Evolutionary conservation across 1,284 basidiomycete species (phyloP), one percentile per base, ranked within the genome.

Genomic region (Marasmius oreades): DNA sequence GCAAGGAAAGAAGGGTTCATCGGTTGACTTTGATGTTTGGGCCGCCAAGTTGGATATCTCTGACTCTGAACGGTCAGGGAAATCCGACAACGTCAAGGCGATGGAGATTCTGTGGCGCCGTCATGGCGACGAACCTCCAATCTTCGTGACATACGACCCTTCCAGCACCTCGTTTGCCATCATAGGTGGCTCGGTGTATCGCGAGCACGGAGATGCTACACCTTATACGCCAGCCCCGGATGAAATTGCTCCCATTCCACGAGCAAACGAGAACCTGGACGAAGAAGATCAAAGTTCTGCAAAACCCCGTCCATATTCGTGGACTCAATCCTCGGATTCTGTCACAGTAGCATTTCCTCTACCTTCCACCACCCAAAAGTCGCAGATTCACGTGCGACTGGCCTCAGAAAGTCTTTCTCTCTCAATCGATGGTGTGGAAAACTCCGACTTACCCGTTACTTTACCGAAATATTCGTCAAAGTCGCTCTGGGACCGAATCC

Each of bases 291-390:
- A 56, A 55, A 34, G 53, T 59, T 66, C 62, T 24, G 59, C 66
- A 6, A 82, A 77, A 60, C 87, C 84, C 5, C 82, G 82, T 18
- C 88, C 92, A 0, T 97, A 93, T 70, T 90, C 91, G 0, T 98
- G 95, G 95, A 92, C 86, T 0, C 95, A 98, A 68, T 88, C 89
- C 2, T 69, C 82, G 2, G 91, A 94, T 66, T 85, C 88, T 0
- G 74, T 98, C 39, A 94, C 92, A 0, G 70, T 98, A 57, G 87
- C 85, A 0, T 88, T 98, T 64, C 84, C 91, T 1, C 77, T 98
- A 2, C 92, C 92, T 0, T 79, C 86, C 0, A 77, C 75, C 55
- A 91, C 85, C 0, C 70, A 77, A 2, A 87, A 84, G 56, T 75
- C 78, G 18, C 77, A 79, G 51, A 89, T 96, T 65, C 78, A 77